Conservation (phyloP, 495 filamentous ascomycete genomes). For the Aspergillus sclerotioniger region DNA sequence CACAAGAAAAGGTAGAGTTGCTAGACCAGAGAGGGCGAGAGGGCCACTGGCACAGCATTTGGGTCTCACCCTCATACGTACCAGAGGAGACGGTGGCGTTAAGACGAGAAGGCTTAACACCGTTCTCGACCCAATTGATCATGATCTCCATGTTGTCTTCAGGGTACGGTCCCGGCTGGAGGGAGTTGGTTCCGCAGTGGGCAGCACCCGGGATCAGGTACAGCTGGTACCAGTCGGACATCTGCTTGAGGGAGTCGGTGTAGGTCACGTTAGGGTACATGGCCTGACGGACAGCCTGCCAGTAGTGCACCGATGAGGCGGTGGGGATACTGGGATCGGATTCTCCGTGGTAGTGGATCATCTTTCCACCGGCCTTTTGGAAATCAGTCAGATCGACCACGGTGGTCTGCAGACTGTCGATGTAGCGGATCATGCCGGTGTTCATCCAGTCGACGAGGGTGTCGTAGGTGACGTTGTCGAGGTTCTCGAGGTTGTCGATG, state of each 20-base stretch:
- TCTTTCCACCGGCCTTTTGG: slow-evolving; percentile 44
- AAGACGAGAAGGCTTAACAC: slow-evolving; percentile 37
- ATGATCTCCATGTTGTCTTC: slow-evolving; percentile 40
- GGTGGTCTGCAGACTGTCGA: slow-evolving; percentile 31
- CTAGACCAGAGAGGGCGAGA: slow-evolving; percentile 41
- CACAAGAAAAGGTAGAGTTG: slow-evolving; percentile 41
- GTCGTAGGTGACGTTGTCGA: slow-evolving; percentile 49
- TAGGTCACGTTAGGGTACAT: slow-evolving; percentile 44
- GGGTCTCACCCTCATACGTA: slow-evolving; percentile 34
- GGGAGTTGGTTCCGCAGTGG: slow-evolving; percentile 46
- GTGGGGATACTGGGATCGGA: slow-evolving; percentile 48
- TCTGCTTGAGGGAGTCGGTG: slow-evolving; percentile 32
- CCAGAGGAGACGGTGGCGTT: slow-evolving; percentile 40
- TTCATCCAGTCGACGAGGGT: slow-evolving; percentile 48
- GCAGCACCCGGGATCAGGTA: slow-evolving; percentile 51
- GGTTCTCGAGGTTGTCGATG: slow-evolving; percentile 25
- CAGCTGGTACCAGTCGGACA: slow-evolving; percentile 53
- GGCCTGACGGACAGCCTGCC: slow-evolving; percentile 46
- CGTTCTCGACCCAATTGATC: slow-evolving; percentile 56
- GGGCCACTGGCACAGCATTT: slow-evolving; percentile 50
- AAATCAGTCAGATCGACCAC: slow-evolving; percentile 46
- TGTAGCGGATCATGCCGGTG: slow-evolving; percentile 26
- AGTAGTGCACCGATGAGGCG: slow-evolving; percentile 49
- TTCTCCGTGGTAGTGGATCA: slow-evolving; percentile 53
- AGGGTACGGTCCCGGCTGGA: slow-evolving; percentile 49